phyloP scores from a whole-genome alignment of 768 basidiomycete species.

The Gymnopilus dilepis region DNA sequence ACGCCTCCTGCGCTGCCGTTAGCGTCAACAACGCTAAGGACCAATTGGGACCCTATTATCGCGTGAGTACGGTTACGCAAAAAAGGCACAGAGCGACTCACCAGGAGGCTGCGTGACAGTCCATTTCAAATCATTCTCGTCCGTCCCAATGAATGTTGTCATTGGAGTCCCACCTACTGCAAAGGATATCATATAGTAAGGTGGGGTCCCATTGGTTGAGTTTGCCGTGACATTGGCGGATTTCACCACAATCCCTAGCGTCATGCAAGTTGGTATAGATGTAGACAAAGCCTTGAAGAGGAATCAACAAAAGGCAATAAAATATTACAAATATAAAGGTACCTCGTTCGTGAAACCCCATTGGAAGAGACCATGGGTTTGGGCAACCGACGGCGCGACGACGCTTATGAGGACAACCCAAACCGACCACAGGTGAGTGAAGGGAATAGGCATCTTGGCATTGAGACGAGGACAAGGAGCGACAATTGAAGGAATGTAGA shows the following conservation, averaged over 20 bases:
- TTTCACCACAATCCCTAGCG: slow-evolving; percentile 32
- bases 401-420: slow-evolving; percentile 5
- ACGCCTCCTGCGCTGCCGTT: slow-evolving; percentile 48
- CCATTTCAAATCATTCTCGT: slow-evolving; percentile 47
- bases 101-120: slow-evolving; percentile 44
- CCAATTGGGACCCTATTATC: slow-evolving; percentile 44
- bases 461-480: slow-evolving; percentile 1
- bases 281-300: slow-evolving; percentile 21
- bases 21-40: slow-evolving; percentile 51
- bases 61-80: neutral
- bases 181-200: slow-evolving; percentile 51
- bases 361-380: slow-evolving; percentile 24
- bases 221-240: slow-evolving; percentile 24
- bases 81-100: slow-evolving; percentile 26
- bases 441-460: slow-evolving; percentile 2
- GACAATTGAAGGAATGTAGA: neutral
- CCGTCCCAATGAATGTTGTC: slow-evolving; percentile 40
- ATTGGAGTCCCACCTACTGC: slow-evolving; percentile 41
- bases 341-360: slow-evolving; percentile 27
- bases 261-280: slow-evolving; percentile 33
- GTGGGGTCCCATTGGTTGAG: slow-evolving; percentile 31
- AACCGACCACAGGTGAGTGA: neutral
- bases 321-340: neutral
- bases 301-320: neutral
- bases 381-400: slow-evolving; percentile 8